Base-by-base conservation (phyloP, 169 alveolate species). In the Blepharisma undulans region DNA sequence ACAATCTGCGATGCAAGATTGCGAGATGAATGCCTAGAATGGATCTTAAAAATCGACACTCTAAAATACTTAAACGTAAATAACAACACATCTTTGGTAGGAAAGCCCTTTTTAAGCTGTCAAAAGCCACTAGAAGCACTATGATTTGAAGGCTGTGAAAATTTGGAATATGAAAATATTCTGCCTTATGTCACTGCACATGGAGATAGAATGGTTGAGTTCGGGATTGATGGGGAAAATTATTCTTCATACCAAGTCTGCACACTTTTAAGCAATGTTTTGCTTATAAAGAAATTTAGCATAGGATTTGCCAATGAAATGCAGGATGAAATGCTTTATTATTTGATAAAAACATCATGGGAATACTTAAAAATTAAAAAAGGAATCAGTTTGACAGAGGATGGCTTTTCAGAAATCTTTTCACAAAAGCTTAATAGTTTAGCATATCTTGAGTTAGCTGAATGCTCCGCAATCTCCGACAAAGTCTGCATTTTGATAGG, bases 121-220 rank as follows among this genome's bases (percentile, higher is more conserved):
- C 25, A 82, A 21, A 32, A 59, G 27, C 33, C 29, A 3, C 36
- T 82, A 82, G 34, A 21, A 22, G 77, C 74, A 4, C 76, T 82
- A 22, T 82, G 89, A 72, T 82, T 82, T 59, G 89, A 82, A 82
- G 89, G 89, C 36, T 82, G 89, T 7, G 89, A 82, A 33, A 22
- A 59, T 4, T 25, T 82, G 30, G 77, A 34, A 48, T 82, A 48
- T 74, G 34, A 59, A 59, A 22, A 82, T 30, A 60, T 60, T 19
- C 36, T 82, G 21, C 33, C 27, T 6, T 34, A 34, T 59, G 74
- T 34, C 76, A 6, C 2, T 21, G 48, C 22, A 21, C 22, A 34
- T 22, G 89, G 78, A 4, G 48, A 59, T 22, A 32, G 76, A 10
- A n/a, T 82, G 29, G 27, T 2, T 19, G 36, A 82, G 32, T 74